These are phyloP conservation scores for Herpetospermum pedunculosum DNA, from an alignment of 306 rosid genomes.

Conservation along the genomic window DNA sequence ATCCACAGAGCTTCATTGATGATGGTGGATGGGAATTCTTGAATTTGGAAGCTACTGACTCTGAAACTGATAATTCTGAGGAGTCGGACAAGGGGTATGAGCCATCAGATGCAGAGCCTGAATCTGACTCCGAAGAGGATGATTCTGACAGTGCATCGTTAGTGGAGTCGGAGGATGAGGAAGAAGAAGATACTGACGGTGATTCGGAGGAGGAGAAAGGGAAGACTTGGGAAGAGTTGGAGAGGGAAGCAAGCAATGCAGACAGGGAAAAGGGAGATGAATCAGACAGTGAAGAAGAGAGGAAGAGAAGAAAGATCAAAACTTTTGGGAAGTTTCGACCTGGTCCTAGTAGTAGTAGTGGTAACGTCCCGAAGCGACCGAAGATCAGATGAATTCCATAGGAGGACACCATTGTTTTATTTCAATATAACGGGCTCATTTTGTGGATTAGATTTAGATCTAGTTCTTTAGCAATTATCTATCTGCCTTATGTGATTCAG, in stretches of 20 bases:
- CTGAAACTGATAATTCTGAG: slow-evolving; percentile 66
- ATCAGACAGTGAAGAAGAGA: slow-evolving; percentile 87
- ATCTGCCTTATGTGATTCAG: not conserved
- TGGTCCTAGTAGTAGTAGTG: slow-evolving; percentile 26
- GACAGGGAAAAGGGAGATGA: slow-evolving; percentile 84
- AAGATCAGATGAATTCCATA: slow-evolving; percentile 39
- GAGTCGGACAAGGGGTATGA: slow-evolving; percentile 90
- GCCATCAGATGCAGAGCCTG: slow-evolving; percentile 78
- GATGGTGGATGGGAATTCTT: slow-evolving; percentile 98
- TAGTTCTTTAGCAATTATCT: slow-evolving; percentile 3
- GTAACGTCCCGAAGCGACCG: slow-evolving; percentile 48
- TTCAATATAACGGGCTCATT: not conserved
- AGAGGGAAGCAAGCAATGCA: slow-evolving; percentile 93
- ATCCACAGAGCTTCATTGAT: slow-evolving; percentile 80
- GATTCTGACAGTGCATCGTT: slow-evolving; percentile 69
- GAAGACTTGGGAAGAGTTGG: slow-evolving; percentile 94
- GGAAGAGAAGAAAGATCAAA: slow-evolving; percentile 77
- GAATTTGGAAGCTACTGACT: slow-evolving; percentile 86
- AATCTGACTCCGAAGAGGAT: slow-evolving; percentile 82
- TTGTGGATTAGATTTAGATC: slow-evolving; percentile 8
- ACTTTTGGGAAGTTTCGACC: slow-evolving; percentile 73
- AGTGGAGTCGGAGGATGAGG: slow-evolving; percentile 76
- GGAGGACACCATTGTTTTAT: not conserved
- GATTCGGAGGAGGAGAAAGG: slow-evolving; percentile 42
- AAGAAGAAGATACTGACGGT: slow-evolving; percentile 36